Conservation (phyloP, 106 monocot genomes). For the Apostasia ramifera region DNA sequence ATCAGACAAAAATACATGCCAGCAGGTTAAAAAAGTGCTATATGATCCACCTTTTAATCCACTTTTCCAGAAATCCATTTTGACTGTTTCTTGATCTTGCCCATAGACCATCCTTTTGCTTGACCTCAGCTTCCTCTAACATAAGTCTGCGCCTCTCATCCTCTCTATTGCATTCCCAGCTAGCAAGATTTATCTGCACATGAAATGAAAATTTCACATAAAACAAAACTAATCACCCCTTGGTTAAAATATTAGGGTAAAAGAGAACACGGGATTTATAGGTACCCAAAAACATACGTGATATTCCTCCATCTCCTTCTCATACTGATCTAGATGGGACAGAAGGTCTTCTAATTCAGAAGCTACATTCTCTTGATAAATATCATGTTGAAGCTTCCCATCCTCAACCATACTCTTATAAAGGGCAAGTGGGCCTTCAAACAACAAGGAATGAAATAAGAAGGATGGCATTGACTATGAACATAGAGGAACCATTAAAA, state of each 20-base stretch:
- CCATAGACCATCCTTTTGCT: slow-evolving; percentile 64
- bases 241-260: neutral
- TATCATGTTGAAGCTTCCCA: slow-evolving; percentile 75
- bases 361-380: slow-evolving; percentile 74
- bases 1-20: too few relatives aligned
- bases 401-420: slow-evolving; percentile 74
- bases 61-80: slow-evolving; percentile 37
- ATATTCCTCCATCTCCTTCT: slow-evolving; percentile 91
- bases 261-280: neutral
- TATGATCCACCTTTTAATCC: slow-evolving; percentile 30
- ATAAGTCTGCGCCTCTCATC: slow-evolving; percentile 52
- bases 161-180: slow-evolving; percentile 76
- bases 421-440: slow-evolving; percentile 72
- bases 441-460: slow-evolving; percentile 8
- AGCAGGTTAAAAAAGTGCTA: neutral
- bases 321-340: slow-evolving; percentile 48
- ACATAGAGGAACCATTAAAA: neutral
- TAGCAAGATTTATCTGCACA: slow-evolving; percentile 46
- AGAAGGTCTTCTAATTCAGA: slow-evolving; percentile 63
- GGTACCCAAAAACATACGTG: slow-evolving; percentile 39
- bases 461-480: neutral
- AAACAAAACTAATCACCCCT: neutral
- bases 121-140: slow-evolving; percentile 61
- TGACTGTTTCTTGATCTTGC: slow-evolving; percentile 21
- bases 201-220: neutral